Evolutionary conservation across 768 basidiomycete genomes (phyloP), one percentile per base, ranked within the genome.

Genomic region (Calocera viscosa): DNA sequence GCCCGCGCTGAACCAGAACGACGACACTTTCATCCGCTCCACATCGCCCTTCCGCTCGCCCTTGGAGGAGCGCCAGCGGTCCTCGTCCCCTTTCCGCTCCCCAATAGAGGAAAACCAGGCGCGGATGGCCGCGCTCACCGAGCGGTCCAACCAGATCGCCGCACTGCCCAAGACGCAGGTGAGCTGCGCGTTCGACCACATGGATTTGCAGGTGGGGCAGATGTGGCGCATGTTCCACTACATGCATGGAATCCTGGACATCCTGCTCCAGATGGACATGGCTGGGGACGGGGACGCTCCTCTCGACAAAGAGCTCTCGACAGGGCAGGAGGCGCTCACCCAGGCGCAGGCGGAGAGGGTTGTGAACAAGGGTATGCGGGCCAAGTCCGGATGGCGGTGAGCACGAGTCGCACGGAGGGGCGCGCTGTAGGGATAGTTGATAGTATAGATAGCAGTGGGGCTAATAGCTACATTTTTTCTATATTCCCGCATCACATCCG

Each of bases 201-300:
- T 86, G 66, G 81, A 85, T 14, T 75, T 95, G 66, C 82, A 77
- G 26, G 81, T 97, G 19, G 85, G 86, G 1, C 84, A 88, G 64
- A 86, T 96, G 83, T 91, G 89, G 89, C 91, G 91, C 78, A 80
- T 93, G 80, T 81, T 80, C n/a, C 76, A 82, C 66, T 95, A 94
- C 74, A 76, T 88, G 67, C 80, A 35, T 49, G 65, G 53, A 2
- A 26, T 60, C 14, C 53, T 60, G 14, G 14, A 32, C 14, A 60
- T 60, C 53, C 30, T 60, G 24, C 30, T 60, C 5, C 53, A 60
- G 11, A 60, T 60, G 53, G 53, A 60, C 22, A 60, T 5, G 53
- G 53, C 24, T 11, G 53, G 53, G 14, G 53, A 60, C 30, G 53
- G 26, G 53, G 53, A 32, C 14, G 19, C 30, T 10, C 14, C 14